Percentiles rank a stretch among this genome's conserved stretches.
Conservation (phyloP, 176 grass and related monocot species). For the Bromus sterilis region DNA sequence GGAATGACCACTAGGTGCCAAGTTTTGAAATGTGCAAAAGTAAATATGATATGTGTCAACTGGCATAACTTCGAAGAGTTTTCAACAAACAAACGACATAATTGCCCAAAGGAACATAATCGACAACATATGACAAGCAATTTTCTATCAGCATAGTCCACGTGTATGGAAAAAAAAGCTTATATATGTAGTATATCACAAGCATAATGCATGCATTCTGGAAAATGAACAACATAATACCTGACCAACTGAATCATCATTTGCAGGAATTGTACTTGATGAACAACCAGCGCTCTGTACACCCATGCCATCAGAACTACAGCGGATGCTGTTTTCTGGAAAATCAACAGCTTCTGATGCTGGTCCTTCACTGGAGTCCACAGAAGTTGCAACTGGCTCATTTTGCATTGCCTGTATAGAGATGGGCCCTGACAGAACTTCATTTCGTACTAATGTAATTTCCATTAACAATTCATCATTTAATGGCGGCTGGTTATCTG, state of each 20-base stretch:
- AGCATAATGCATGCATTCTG: neutral
- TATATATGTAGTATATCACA: neutral
- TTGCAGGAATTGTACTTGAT: slow-evolving; percentile 17
- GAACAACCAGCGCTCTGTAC: slow-evolving; percentile 1
- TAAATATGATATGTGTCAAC: neutral
- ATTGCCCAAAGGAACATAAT: neutral
- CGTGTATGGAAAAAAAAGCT: neutral
- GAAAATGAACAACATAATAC: slow-evolving; percentile 14
- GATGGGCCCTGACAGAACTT: neutral
- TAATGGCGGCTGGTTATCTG: neutral
- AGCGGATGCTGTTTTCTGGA: slow-evolving; percentile 1
- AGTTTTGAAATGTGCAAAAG: neutral
- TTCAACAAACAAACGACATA: neutral
- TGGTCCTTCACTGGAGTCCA: neutral
- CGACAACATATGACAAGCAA: neutral
- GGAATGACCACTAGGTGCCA: neutral
- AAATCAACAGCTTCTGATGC: slow-evolving; percentile 15
- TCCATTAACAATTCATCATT: neutral
- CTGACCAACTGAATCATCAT: slow-evolving; percentile 27
- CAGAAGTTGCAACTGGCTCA: neutral
- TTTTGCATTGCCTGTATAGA: slow-evolving; percentile 5
- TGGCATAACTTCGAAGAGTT: neutral
- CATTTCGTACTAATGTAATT: slow-evolving; percentile 1
- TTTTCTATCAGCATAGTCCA: too few species aligned
- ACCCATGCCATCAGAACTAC: slow-evolving; percentile 16